A percentile compares a stretch with the other conserved stretches of the same genome.
Conservation (phyloP, 2,329 filamentous ascomycete species). For the Monascus ruber region DNA sequence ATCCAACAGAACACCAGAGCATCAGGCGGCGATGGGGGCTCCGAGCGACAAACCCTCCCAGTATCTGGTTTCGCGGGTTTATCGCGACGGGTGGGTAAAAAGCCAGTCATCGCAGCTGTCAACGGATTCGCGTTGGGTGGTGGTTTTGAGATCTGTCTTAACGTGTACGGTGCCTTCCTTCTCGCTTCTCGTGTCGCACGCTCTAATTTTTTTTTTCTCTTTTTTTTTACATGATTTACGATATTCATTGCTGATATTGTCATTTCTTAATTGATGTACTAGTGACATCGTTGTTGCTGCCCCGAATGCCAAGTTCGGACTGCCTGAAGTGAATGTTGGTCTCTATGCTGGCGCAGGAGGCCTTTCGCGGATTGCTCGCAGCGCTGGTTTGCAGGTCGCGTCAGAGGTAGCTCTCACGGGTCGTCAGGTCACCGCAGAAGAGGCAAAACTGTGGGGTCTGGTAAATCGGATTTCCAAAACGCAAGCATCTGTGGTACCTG, state of each 20-base stretch:
- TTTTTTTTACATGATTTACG: too few relatives aligned
- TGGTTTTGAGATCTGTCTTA: constrained; percentile 79
- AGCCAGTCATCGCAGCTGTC: constrained; percentile 67
- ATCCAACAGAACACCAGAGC: constrained; percentile 29
- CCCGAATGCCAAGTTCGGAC: constrained; percentile 47
- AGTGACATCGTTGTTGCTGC: constrained; percentile 58
- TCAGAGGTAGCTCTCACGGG: constrained; percentile 62
- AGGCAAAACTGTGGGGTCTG: constrained; percentile 53
- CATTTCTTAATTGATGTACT: constrained; percentile 32
- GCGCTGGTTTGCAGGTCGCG: constrained; percentile 56
- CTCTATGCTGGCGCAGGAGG: constrained; percentile 61
- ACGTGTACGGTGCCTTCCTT: constrained; percentile 45
- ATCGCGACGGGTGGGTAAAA: constrained; percentile 48
- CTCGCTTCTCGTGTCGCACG: too few relatives aligned
- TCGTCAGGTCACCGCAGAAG: constrained; percentile 44
- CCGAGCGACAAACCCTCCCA: constrained; percentile 26
- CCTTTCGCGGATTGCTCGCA: constrained; percentile 54
- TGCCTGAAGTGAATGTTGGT: constrained; percentile 61
- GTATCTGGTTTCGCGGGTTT: constrained; percentile 44
- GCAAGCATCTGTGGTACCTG: constrained; percentile 68
- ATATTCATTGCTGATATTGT: constrained; percentile 16
- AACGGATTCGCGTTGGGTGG: constrained; percentile 67
- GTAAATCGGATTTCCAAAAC: constrained; percentile 54
- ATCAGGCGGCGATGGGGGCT: constrained; percentile 5
- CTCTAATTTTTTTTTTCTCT: too few relatives aligned